Evolutionary conservation across 805 yeast species (phyloP).

Genomic region (Zygoascus ofunaensis): DNA sequence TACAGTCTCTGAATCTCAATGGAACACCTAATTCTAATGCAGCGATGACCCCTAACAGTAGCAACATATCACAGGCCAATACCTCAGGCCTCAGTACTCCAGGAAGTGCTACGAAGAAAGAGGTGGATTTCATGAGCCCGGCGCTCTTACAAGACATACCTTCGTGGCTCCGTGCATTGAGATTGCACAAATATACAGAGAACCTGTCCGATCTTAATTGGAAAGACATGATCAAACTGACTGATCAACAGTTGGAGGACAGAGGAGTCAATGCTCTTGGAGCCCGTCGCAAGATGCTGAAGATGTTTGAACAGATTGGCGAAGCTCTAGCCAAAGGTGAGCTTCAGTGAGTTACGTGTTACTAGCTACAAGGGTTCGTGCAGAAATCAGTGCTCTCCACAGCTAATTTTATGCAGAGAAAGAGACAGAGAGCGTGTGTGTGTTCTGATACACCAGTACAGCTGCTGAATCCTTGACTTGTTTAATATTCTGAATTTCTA

Average conservation of each 20-base stretch:
- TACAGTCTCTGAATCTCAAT: not conserved
- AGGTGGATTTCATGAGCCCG: constrained; percentile 21
- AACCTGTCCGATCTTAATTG: constrained; percentile 67
- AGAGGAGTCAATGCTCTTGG: constrained; percentile 92
- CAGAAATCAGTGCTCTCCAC: too few species aligned
- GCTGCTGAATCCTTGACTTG: too few species aligned
- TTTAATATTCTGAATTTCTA: too few species aligned
- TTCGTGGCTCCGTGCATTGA: constrained; percentile 79
- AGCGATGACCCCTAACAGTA: too few species aligned
- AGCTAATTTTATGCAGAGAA: too few species aligned
- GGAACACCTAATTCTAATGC: not conserved
- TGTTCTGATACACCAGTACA: too few species aligned
- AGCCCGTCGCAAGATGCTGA: constrained; percentile 85
- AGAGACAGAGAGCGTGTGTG: too few species aligned
- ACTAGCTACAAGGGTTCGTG: too few species aligned
- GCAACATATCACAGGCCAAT: not conserved
- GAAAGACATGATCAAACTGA: constrained; percentile 64
- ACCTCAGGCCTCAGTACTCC: not conserved
- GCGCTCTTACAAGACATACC: constrained; percentile 63
- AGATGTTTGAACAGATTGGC: constrained; percentile 80
- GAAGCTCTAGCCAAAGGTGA: constrained; percentile 37
- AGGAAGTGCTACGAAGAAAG: constrained; percentile 34
- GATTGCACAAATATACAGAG: constrained; percentile 91
- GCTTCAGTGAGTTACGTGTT: not conserved
- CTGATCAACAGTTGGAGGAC: constrained; percentile 59